These are phyloP conservation scores for Penicillium subrubescens DNA, from an alignment of 495 filamentous ascomycete species.

Conservation along the genomic window DNA sequence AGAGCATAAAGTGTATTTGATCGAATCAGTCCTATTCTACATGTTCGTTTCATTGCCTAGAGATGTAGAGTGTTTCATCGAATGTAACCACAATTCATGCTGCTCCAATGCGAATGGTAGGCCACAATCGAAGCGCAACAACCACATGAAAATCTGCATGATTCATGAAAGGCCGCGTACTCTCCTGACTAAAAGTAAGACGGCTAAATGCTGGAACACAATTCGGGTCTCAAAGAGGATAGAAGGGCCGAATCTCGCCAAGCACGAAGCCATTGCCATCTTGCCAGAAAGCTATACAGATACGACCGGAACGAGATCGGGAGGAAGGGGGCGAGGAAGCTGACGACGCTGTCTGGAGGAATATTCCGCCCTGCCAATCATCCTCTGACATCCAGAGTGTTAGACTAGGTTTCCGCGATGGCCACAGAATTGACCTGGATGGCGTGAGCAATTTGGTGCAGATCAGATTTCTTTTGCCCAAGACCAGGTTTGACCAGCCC, in stretches of 20 bases:
- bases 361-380: constrained; percentile 10
- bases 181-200: not conserved
- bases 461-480: constrained; percentile 2
- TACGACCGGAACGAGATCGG: constrained; percentile 8
- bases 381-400: constrained; percentile 28
- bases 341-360: constrained; percentile 3
- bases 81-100: not conserved
- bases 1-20: not conserved
- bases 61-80: not conserved
- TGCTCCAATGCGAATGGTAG: not conserved
- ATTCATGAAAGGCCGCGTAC: not conserved
- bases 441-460: constrained; percentile 5
- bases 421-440: not conserved
- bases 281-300: constrained; percentile 4
- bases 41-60: not conserved
- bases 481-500: constrained; percentile 3
- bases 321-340: not conserved
- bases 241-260: not conserved
- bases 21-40: not conserved
- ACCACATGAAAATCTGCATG: not conserved
- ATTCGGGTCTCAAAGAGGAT: not conserved
- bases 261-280: not conserved
- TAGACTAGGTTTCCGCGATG: constrained; percentile 2
- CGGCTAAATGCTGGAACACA: not conserved
- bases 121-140: not conserved